Evolutionary conservation across 2,329 filamentous ascomycete species (phyloP), one percentile per base, ranked within the genome.

Genomic region (Fusarium foetens): DNA sequence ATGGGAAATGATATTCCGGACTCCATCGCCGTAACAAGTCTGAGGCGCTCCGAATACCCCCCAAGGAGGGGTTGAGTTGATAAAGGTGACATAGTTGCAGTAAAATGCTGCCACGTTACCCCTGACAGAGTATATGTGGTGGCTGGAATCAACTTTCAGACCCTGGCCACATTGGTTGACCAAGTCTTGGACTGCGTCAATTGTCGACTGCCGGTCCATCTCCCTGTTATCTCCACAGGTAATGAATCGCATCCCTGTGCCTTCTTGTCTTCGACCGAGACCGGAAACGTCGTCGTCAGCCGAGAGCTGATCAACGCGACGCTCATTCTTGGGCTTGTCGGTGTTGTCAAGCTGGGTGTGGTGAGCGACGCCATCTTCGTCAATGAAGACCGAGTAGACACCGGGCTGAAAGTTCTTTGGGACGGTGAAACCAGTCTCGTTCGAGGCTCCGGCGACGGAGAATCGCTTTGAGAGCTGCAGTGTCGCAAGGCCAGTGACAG

Each of bases 61-160:
- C 14, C 14, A 41, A n/a, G 39, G 21, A n/a, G 39, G 39, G 4
- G 31, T 14, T 9, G 39, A 41, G 39, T n/a, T 41, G 5, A n/a
- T 8, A 8, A 41, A 0, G 39, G 39, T 41, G 21, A 41, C 39
- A 2, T n/a, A 41, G 39, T 41, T n/a, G 21, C 39, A 41, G 39
- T 41, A 41, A 2, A 41, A 41, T n/a, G 21, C 39, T 6, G 39
- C 21, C 1, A 41, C 39, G 39, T n/a, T 41, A 8, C 39, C 39
- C 21, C 39, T 41, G 39, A 41, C 21, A 9, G 39, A 41, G 13
- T 41, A n/a, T 13, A 41, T 41, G 8, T 41, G 39, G 39, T 41
- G 21, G 5, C 39, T 13, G 2, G 39, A 41, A 1, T 41, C 1
- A 13, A 41, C 21, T 12, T n/a, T 0, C 0, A 8, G 39, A 9